A percentile compares a stretch with the other conserved stretches of the same genome.
Evolutionary conservation across 2,329 filamentous ascomycete species (phyloP).

Genomic region (Colletotrichum karsti): DNA sequence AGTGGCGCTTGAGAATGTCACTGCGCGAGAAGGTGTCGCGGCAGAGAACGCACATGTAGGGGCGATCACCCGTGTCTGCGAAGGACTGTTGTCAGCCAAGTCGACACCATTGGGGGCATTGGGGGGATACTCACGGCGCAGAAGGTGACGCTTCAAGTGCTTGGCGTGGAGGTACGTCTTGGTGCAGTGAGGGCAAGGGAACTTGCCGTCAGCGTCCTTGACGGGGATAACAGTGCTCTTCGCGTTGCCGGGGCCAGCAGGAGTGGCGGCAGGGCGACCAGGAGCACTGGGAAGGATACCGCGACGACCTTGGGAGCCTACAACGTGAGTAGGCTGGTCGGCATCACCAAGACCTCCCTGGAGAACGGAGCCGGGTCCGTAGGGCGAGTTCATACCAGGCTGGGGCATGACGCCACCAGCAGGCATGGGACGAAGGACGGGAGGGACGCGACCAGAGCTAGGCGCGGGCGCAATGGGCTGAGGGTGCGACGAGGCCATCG

Average conservation of each 20-base stretch:
- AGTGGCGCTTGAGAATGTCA: slow-evolving; percentile 98
- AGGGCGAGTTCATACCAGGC: slow-evolving; percentile 65
- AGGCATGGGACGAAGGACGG: slow-evolving; percentile 75
- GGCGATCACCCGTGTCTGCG: slow-evolving; percentile 93
- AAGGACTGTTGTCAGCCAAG: slow-evolving; percentile 14
- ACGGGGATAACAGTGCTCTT: slow-evolving; percentile 88
- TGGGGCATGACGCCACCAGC: slow-evolving; percentile 71
- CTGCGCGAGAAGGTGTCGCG: slow-evolving; percentile 97
- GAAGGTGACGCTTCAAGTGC: slow-evolving; percentile 94
- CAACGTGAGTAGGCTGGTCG: slow-evolving; percentile 85
- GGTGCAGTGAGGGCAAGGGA: slow-evolving; percentile 96
- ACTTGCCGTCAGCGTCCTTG: slow-evolving; percentile 98
- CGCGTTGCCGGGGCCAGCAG: slow-evolving; percentile 71
- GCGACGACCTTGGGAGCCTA: slow-evolving; percentile 91
- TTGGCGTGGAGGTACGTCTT: slow-evolving; percentile 98
- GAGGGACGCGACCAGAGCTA: slow-evolving; percentile 62
- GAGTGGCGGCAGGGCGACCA: slow-evolving; percentile 80
- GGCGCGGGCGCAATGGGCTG: slow-evolving; percentile 81
- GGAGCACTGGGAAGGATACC: slow-evolving; percentile 93
- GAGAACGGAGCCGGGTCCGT: slow-evolving; percentile 66
- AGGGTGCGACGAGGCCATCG: slow-evolving; percentile 73
- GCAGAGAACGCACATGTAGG: slow-evolving; percentile 98
- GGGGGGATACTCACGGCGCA: slow-evolving; percentile 80
- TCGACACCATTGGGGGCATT: slow-evolving; percentile 18
- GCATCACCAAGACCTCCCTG: slow-evolving; percentile 62